Base-by-base conservation (phyloP, 202 grass and related monocot species). In the Digitaria exilis region DNA sequence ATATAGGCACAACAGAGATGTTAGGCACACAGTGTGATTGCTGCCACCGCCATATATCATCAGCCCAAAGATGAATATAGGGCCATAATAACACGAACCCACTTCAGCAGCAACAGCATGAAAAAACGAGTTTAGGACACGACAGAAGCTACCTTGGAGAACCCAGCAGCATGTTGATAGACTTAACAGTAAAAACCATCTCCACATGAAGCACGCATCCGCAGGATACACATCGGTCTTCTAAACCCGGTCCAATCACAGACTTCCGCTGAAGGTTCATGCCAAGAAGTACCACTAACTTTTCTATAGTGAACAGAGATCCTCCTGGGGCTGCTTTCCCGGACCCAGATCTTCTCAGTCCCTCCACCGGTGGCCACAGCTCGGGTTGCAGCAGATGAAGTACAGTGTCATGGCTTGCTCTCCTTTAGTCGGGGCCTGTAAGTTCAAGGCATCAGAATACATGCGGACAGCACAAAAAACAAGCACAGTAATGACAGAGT, bases 351-450 rank as follows among this genome's bases (percentile, higher is more conserved):
- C 46, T 34, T 62, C 13, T 90, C 69, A 94, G 81, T 97, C 89
- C 81, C 91, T 97, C 94, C 94, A 97, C 65, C 89, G 87, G 88
- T 97, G 94, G 7, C 91, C 89, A 57, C 94, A 97, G 67, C 75
- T 97, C 41, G 94, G 89, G 77, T 92, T 97, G 77, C 94, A 97
- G 84, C 94, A 97, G 82, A 92, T 84, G 80, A 97, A 97, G 83
- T 88, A 94, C 73, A 97, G 87, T 9, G 87, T 82, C 88, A 94
- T 45, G 73, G 80, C 87, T 81, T 85, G 69, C 81, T 92, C 94
- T 60, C 89, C 89, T 42, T 65, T 71, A 35, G 85, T 78, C 0
- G 91, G 84, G 6, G 91, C 89, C 91, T 97, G 82, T 57, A 72
- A 30, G 26, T 73, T 28, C 43, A 51, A 56, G 25, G 34, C 16